Evolutionary conservation across 1,284 basidiomycete species (phyloP).

Genomic region (Irpex rosettiformis): DNA sequence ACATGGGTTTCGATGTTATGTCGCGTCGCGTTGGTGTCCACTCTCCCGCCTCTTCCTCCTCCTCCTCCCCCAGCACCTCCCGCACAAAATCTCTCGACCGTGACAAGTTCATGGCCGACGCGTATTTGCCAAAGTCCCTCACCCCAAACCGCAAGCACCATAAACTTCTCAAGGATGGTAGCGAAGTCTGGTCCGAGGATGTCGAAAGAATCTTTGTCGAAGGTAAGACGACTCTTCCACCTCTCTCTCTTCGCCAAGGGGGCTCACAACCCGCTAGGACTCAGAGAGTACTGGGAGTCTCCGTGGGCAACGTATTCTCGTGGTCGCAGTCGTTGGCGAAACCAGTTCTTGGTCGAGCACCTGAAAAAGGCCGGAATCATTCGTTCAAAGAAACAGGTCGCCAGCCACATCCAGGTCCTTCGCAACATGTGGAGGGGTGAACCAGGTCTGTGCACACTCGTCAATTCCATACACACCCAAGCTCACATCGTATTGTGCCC

Average conservation of each 20-base stretch:
- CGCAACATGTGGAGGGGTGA: slow-evolving; percentile 85
- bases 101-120: slow-evolving; percentile 24
- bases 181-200: slow-evolving; percentile 77
- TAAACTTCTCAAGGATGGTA: slow-evolving; percentile 79
- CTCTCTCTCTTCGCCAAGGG: no score
- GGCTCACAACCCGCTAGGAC: no score
- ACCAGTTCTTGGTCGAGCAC: slow-evolving; percentile 79
- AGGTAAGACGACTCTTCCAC: slow-evolving; percentile 39
- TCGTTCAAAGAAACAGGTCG: slow-evolving; percentile 79
- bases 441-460: slow-evolving; percentile 54
- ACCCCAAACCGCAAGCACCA: slow-evolving; percentile 78
- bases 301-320: slow-evolving; percentile 75
- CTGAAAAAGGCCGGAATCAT: slow-evolving; percentile 61
- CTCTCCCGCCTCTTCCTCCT: slow-evolving; percentile 17
- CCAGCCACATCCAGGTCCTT: slow-evolving; percentile 78
- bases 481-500: slow-evolving; percentile 27
- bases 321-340: slow-evolving; percentile 74
- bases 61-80: slow-evolving; percentile 20
- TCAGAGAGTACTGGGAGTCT: slow-evolving; percentile 72
- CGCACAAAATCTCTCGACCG: slow-evolving; percentile 26
- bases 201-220: slow-evolving; percentile 75
- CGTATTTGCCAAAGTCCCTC: slow-evolving; percentile 39
- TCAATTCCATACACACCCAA: no score
- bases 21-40: slow-evolving; percentile 26
- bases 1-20: slow-evolving; percentile 26